A percentile compares a stretch with the other conserved stretches of the same genome.
Evolutionary conservation across 2,329 filamentous ascomycete genomes (phyloP).

Genomic region (Hypoxylon sp.): DNA sequence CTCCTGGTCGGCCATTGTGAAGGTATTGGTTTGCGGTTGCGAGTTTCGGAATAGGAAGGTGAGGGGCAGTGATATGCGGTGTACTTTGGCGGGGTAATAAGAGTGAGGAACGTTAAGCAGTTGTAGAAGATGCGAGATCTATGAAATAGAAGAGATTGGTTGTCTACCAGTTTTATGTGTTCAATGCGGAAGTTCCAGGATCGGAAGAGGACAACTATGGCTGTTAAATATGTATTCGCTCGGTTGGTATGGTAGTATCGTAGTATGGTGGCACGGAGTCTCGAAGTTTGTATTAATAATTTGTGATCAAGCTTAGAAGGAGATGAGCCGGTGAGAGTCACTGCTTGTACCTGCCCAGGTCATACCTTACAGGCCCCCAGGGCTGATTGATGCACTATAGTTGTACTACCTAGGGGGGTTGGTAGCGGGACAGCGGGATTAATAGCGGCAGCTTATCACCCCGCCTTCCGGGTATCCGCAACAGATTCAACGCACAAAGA

Average conservation of each 20-base stretch:
- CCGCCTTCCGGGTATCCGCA: constrained; percentile 23
- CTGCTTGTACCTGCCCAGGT: constrained; percentile 6
- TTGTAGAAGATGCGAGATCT: background rate
- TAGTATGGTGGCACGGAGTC: constrained; percentile 35
- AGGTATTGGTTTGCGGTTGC: constrained; percentile 4
- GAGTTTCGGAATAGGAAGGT: constrained; percentile 3
- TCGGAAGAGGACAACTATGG: constrained; percentile 24
- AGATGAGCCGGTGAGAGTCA: background rate
- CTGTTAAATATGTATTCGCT: constrained; percentile 20
- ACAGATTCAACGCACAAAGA: constrained; percentile 33
- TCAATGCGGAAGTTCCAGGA: constrained; percentile 5
- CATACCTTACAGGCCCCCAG: background rate
- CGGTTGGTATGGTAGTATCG: constrained; percentile 31
- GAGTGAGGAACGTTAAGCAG: background rate
- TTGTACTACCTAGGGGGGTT: too few relatives aligned
- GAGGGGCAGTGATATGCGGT: constrained; percentile 22
- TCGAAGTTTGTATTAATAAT: constrained; percentile 44
- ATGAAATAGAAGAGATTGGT: constrained; percentile 4
- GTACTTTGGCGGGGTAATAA: constrained; percentile 23
- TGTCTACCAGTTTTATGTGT: constrained; percentile 3
- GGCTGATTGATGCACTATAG: constrained; percentile 7
- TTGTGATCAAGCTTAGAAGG: constrained; percentile 15
- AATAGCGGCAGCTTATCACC: constrained; percentile 22
- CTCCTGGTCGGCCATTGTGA: constrained; percentile 76
- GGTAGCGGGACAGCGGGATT: too few relatives aligned